These are phyloP conservation scores for Globisporangium orthogonon DNA, from an alignment of 352 stramenopile genomes.

Conservation along the genomic window DNA sequence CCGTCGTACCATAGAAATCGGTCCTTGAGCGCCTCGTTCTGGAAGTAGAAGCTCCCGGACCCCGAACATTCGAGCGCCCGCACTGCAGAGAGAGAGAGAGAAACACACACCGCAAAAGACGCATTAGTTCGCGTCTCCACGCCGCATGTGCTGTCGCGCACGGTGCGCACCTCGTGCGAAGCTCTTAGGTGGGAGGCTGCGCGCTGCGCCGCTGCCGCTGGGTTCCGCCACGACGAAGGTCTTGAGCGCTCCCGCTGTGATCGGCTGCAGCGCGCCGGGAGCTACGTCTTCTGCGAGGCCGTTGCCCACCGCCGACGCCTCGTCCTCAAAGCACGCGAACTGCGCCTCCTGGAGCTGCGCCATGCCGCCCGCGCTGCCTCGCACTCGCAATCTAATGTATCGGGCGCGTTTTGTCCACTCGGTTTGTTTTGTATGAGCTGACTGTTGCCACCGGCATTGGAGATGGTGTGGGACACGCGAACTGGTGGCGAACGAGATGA, in stretches of 20 bases:
- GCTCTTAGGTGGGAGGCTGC: constrained; percentile 42
- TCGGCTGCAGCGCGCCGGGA: constrained; percentile 2
- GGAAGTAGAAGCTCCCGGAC: constrained; percentile 68
- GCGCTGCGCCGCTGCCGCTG: constrained; percentile 8
- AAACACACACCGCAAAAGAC: neutral
- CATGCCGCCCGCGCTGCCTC: constrained; percentile 15
- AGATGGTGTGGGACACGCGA: too few species aligned
- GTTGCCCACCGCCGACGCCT: constrained; percentile 9
- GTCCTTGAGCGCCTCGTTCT: constrained; percentile 57
- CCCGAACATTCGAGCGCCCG: constrained; percentile 59
- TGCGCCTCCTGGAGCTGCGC: constrained; percentile 57
- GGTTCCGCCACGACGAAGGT: constrained; percentile 13
- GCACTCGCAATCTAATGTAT: neutral
- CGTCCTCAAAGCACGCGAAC: constrained; percentile 71
- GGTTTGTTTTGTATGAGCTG: constrained; percentile 1
- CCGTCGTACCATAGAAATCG: constrained; percentile 47
- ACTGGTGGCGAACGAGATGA: too few species aligned
- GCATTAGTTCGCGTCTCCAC: neutral
- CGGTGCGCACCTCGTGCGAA: constrained; percentile 34
- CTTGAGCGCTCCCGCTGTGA: constrained; percentile 13
- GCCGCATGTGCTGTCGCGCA: neutral
- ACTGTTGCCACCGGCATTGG: neutral
- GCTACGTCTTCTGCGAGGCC: neutral
- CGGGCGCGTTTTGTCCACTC: constrained; percentile 11
- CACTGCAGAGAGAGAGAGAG: constrained; percentile 16